Conservation (phyloP, 371 early-diverging fungal species). For the Apophysomyces variabilis region DNA sequence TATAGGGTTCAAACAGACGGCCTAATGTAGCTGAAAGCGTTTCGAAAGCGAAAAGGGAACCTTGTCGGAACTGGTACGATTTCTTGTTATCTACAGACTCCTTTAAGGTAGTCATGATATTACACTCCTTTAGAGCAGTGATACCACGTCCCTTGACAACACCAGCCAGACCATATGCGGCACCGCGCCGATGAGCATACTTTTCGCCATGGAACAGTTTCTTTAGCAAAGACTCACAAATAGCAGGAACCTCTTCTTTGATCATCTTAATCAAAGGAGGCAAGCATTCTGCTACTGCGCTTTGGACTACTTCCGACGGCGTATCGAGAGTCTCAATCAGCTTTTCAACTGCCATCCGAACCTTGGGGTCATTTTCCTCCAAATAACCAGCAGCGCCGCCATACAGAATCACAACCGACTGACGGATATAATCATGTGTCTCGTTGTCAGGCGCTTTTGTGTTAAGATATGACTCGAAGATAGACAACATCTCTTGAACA, state of each 20-base stretch:
- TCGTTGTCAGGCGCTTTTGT: slow-evolving; percentile 61
- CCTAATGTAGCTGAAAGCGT: slow-evolving; percentile 85
- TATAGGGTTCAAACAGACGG: slow-evolving; percentile 97
- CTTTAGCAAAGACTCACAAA: slow-evolving; percentile 72
- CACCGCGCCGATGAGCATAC: slow-evolving; percentile 92
- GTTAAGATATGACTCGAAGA: slow-evolving; percentile 81
- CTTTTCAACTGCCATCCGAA: slow-evolving; percentile 82
- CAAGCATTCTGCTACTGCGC: slow-evolving; percentile 92
- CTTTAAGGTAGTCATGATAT: slow-evolving; percentile 82
- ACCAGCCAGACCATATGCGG: slow-evolving; percentile 97
- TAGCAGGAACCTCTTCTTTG: slow-evolving; percentile 62
- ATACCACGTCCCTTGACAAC: slow-evolving; percentile 94
- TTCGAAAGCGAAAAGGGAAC: slow-evolving; percentile 94
- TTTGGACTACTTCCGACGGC: slow-evolving; percentile 95
- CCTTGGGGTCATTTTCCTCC: slow-evolving; percentile 71
- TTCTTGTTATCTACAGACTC: slow-evolving; percentile 85
- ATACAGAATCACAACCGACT: slow-evolving; percentile 89
- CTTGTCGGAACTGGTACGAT: slow-evolving; percentile 78
- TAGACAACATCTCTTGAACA: slow-evolving; percentile 69
- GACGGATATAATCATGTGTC: slow-evolving; percentile 82
- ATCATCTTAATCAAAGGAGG: slow-evolving; percentile 88
- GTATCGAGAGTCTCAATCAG: slow-evolving; percentile 90
- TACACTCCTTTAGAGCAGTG: slow-evolving; percentile 80
- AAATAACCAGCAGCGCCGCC: slow-evolving; percentile 92
- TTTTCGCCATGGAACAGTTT: slow-evolving; percentile 73